Conservation (phyloP, 2,329 filamentous ascomycete genomes). For the Rutstroemia sp. region DNA sequence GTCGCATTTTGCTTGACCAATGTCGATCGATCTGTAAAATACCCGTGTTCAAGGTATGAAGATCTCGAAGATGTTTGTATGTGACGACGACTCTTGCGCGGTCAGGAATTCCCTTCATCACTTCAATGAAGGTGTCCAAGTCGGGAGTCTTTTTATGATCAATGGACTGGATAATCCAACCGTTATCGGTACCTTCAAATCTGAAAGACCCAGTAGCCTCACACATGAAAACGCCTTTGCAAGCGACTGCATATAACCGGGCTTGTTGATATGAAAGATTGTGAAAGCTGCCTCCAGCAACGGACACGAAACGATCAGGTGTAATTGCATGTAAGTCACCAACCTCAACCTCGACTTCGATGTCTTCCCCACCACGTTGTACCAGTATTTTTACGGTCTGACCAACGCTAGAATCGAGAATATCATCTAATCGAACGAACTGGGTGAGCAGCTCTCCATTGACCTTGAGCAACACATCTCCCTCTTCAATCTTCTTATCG, state of each 20-base stretch:
- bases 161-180: conserved; percentile 88
- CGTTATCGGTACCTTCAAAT: conserved; percentile 82
- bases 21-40: conserved; percentile 91
- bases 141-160: conserved; percentile 89
- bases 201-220: conserved; percentile 93
- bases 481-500: conserved; percentile 81
- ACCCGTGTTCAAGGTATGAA: conserved; percentile 89
- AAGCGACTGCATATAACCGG: conserved; percentile 86
- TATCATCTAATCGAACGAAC: conserved; percentile 85
- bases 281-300: conserved; percentile 92
- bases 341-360: conserved; percentile 73
- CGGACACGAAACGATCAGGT: conserved; percentile 89
- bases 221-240: conserved; percentile 89
- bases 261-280: conserved; percentile 96
- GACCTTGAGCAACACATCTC: conserved; percentile 87
- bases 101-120: conserved; percentile 81
- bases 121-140: conserved; percentile 80
- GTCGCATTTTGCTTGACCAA: conserved; percentile 91
- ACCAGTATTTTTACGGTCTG: conserved; percentile 71
- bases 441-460: conserved; percentile 90
- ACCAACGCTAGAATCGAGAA: conserved; percentile 81
- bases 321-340: conserved; percentile 92
- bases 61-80: conserved; percentile 89
- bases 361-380: conserved; percentile 80
- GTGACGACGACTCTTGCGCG: conserved; percentile 81